A percentile compares a stretch with the other conserved stretches of the same genome.
phyloP scores from a whole-genome alignment of 164 flowering plant species.

The Litsea cubeba region DNA sequence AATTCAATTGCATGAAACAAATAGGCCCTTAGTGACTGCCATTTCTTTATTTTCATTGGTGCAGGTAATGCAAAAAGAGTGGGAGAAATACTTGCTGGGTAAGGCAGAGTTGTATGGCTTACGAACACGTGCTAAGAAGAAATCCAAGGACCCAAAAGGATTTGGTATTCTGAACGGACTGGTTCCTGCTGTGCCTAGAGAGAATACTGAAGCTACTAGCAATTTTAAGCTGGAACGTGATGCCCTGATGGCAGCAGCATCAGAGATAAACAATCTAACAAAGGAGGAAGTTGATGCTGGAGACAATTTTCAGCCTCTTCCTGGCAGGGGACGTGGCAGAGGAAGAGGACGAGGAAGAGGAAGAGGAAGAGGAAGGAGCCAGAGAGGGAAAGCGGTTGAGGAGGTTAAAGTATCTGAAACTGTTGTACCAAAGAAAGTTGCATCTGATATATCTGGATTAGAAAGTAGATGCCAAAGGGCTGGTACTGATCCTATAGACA shows the following conservation, averaged over 20 bases:
- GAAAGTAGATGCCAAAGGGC: constrained; percentile 22
- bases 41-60: neutral
- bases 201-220: constrained; percentile 55
- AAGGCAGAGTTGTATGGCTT: constrained; percentile 67
- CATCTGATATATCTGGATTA: constrained; percentile 21
- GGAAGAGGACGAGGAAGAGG: constrained; percentile 26
- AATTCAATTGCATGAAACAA: too few relatives aligned
- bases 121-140: constrained; percentile 53
- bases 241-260: constrained; percentile 82
- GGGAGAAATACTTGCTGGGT: constrained; percentile 85
- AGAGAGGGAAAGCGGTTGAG: constrained; percentile 1
- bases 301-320: constrained; percentile 26
- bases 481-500: constrained; percentile 18
- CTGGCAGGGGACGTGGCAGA: constrained; percentile 3
- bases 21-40: neutral
- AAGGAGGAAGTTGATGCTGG: constrained; percentile 28
- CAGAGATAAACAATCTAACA: constrained; percentile 37
- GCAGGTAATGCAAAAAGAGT: constrained; percentile 85
- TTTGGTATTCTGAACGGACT: constrained; percentile 88
- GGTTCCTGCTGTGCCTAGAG: constrained; percentile 42
- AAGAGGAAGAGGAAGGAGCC: constrained; percentile 23
- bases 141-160: constrained; percentile 69
- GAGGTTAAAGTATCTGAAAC: constrained; percentile 8
- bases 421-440: constrained; percentile 15
- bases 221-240: constrained; percentile 67